Evolutionary conservation across 2,329 filamentous ascomycete species (phyloP).

Genomic region (Lachnellula suecica): DNA sequence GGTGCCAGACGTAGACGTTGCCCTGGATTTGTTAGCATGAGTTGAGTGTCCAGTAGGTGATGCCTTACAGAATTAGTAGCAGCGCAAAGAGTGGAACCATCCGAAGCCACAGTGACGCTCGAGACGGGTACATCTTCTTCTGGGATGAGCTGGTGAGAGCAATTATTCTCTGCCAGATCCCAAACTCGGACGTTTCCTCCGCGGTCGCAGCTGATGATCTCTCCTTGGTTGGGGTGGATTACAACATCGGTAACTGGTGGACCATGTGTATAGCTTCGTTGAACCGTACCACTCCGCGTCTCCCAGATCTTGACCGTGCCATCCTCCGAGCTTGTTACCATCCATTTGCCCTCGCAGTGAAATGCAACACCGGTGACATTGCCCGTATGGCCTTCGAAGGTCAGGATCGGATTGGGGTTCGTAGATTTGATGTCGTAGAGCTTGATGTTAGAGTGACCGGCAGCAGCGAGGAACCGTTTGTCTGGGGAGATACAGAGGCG

Average conservation of each 20-base stretch:
- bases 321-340: constrained; percentile 97
- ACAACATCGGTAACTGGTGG: constrained; percentile 94
- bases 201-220: constrained; percentile 94
- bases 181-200: constrained; percentile 91
- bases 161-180: constrained; percentile 96
- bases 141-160: constrained; percentile 91
- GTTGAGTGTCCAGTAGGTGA: not conserved
- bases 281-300: constrained; percentile 50
- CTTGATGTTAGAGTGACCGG: constrained; percentile 82
- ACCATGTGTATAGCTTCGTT: constrained; percentile 90
- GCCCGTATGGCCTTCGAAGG: constrained; percentile 92
- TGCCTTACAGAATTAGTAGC: constrained; percentile 79
- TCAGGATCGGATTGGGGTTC: constrained; percentile 91
- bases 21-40: constrained; percentile 56
- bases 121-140: constrained; percentile 93
- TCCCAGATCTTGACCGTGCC: constrained; percentile 49
- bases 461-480: constrained; percentile 84
- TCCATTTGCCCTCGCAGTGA: constrained; percentile 99
- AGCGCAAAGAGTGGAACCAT: constrained; percentile 88
- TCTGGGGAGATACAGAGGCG: constrained; percentile 97
- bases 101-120: constrained; percentile 92
- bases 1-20: constrained; percentile 95
- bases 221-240: constrained; percentile 98
- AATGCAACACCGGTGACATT: constrained; percentile 97
- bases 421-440: constrained; percentile 98